Evolutionary conservation across 2,329 filamentous ascomycete species (phyloP).

Genomic region (Kalmusia sp.): DNA sequence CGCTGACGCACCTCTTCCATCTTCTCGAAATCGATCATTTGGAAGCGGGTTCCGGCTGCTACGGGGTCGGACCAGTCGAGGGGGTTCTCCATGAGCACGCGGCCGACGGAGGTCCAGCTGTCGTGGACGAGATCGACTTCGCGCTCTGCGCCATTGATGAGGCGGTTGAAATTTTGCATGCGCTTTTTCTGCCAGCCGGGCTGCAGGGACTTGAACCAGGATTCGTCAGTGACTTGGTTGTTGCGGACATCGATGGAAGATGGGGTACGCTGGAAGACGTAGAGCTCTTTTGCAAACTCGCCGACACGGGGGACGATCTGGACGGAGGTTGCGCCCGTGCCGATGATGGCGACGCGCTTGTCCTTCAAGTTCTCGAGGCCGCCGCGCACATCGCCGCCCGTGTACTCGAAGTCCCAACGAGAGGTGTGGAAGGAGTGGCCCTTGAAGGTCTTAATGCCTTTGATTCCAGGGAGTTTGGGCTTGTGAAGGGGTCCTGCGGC

Average conservation of each 20-base stretch:
- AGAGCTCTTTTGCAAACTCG: constrained; percentile 43
- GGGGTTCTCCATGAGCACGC: constrained; percentile 16
- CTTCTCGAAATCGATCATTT: constrained; percentile 45
- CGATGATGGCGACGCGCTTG: constrained; percentile 45
- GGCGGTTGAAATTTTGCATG: constrained; percentile 53
- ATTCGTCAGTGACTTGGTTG: constrained; percentile 23
- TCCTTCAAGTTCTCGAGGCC: constrained; percentile 46
- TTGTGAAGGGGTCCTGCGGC: constrained; percentile 53
- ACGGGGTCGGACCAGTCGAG: constrained; percentile 17
- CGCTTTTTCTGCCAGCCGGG: constrained; percentile 60
- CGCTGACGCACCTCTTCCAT: constrained; percentile 54
- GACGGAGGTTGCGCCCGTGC: constrained; percentile 53
- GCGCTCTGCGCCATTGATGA: constrained; percentile 41
- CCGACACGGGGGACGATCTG: constrained; percentile 51
- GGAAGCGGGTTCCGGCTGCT: constrained; percentile 23
- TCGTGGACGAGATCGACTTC: constrained; percentile 57
- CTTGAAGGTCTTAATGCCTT: constrained; percentile 28
- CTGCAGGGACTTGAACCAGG: constrained; percentile 19
- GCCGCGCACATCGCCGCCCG: constrained; percentile 45
- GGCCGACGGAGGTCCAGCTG: constrained; percentile 53
- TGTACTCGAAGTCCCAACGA: constrained; percentile 53
- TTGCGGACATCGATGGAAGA: constrained; percentile 42
- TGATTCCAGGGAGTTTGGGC: constrained; percentile 42
- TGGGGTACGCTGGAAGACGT: constrained; percentile 54
- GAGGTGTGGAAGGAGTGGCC: constrained; percentile 52